Percentiles rank a stretch among this genome's conserved stretches.
phyloP scores from a whole-genome alignment of 2,329 filamentous ascomycete species.

The Penicillium aurantiogriseum region DNA sequence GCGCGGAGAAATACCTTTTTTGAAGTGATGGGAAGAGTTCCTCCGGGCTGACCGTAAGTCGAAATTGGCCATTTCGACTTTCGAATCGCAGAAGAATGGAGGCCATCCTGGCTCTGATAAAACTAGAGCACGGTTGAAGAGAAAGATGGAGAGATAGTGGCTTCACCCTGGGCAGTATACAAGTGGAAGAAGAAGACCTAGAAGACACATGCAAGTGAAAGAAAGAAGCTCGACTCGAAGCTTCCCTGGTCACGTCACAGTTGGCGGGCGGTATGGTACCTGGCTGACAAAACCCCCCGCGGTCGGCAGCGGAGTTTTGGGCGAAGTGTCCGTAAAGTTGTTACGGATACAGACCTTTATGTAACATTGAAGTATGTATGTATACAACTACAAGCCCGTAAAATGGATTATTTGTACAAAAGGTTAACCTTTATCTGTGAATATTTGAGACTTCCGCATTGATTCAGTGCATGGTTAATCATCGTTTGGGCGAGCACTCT shows the following conservation, averaged over 20 bases:
- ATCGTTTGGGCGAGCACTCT: neutral
- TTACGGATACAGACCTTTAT: neutral
- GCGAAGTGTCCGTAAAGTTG: neutral
- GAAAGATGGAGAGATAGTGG: neutral
- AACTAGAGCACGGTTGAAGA: neutral
- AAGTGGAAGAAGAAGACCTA: neutral
- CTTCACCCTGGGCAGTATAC: neutral
- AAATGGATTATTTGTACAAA: neutral
- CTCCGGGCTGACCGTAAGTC: constrained; percentile 71
- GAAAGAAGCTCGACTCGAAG: constrained; percentile 12
- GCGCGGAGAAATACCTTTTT: constrained; percentile 36
- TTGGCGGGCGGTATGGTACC: constrained; percentile 18
- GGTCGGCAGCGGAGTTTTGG: neutral
- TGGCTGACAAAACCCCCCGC: neutral
- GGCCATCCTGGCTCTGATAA: constrained; percentile 31
- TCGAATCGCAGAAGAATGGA: constrained; percentile 81
- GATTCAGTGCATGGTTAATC: neutral
- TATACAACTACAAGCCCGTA: neutral
- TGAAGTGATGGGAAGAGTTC: constrained; percentile 66
- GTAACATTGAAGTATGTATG: neutral
- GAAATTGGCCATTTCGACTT: constrained; percentile 88
- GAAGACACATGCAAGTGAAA: neutral
- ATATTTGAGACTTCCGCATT: too few relatives aligned
- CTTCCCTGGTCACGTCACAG: constrained; percentile 26
- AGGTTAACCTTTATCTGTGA: neutral